phyloP scores from a whole-genome alignment of 225 moss, liverwort and hornwort species.

The Lunularia cruciata region DNA sequence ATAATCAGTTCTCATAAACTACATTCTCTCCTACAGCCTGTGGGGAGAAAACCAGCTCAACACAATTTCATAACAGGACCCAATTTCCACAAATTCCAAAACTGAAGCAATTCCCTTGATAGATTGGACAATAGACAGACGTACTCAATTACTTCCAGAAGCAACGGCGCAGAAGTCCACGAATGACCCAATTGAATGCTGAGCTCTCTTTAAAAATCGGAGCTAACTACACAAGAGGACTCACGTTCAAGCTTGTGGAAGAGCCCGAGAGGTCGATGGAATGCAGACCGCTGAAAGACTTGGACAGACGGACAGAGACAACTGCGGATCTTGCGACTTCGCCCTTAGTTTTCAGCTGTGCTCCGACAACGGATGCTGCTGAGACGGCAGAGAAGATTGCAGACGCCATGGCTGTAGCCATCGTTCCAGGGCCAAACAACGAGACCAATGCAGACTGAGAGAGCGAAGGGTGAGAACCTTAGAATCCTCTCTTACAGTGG shows the following conservation, averaged over 20 bases:
- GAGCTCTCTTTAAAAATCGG: not conserved
- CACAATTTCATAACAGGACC: not conserved
- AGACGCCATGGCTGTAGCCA: constrained; percentile 39
- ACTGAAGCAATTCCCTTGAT: no score
- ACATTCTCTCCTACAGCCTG: no score
- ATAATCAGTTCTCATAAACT: no score
- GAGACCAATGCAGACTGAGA: no score
- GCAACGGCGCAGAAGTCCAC: no score
- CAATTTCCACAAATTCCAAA: no score
- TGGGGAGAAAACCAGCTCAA: not conserved
- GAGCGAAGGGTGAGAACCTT: no score
- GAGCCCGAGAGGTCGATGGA: constrained; percentile 30
- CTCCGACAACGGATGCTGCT: constrained; percentile 12
- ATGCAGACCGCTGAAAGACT: constrained; percentile 43
- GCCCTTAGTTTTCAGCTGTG: constrained; percentile 7
- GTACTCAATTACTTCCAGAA: no score
- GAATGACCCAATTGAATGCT: not conserved
- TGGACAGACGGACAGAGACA: constrained; percentile 18
- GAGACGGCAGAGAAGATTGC: constrained; percentile 4
- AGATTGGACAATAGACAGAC: no score
- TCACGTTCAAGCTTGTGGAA: constrained; percentile 19
- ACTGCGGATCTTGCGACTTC: not conserved
- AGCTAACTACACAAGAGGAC: not conserved
- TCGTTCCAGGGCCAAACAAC: not conserved
- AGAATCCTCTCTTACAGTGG: no score